Evolutionary conservation across 1,139 yeast genomes (phyloP), one percentile per base, ranked within the genome.

Genomic region (Debaryomyces sp.): DNA sequence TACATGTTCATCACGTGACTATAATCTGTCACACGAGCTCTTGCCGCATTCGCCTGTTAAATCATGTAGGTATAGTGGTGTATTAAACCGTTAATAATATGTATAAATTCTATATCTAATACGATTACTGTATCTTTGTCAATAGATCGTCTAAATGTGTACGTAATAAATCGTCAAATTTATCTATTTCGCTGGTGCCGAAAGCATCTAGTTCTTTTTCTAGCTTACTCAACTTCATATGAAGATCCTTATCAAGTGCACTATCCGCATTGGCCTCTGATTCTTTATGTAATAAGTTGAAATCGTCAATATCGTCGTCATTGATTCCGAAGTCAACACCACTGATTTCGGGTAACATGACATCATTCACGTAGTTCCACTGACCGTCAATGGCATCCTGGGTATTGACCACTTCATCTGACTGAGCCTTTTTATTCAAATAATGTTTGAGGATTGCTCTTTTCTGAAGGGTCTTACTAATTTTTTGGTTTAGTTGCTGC

Each of bases 281-380:
- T 46, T 66, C 69, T 6, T 54, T 48, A 43, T 62, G 60, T 45
- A 61, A 45, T 13, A 59, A 45, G 54, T 82, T 83, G 53, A 84
- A 68, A 51, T 85, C 91, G 33, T 78, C 75, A 37, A 85, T 55
- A 52, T 87, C 92, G 15, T 78, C 80, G 13, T 71, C 75, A 47
- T 78, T 75, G 5, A 87, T 57, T 0, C 95, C 96, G 55, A 86
- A 78, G 36, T 80, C 85, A 6, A 52, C 58, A 24, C 62, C 62
- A 6, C 71, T 64, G 15, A 76, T 70, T 17, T 72, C 74, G 32
- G 77, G 70, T 15, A 80, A 69, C 26, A 81, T 71, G 9, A 76
- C 64, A 1, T 73, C 64, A 50, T 78, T 77, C 22, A 80, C 64
- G 21, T 68, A 62, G 32, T 77, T 73, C 87, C 87, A 81, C 54